Base-by-base conservation (phyloP, 192 early-diverging fungal genomes). In the Lunasporangiospora selenospora region DNA sequence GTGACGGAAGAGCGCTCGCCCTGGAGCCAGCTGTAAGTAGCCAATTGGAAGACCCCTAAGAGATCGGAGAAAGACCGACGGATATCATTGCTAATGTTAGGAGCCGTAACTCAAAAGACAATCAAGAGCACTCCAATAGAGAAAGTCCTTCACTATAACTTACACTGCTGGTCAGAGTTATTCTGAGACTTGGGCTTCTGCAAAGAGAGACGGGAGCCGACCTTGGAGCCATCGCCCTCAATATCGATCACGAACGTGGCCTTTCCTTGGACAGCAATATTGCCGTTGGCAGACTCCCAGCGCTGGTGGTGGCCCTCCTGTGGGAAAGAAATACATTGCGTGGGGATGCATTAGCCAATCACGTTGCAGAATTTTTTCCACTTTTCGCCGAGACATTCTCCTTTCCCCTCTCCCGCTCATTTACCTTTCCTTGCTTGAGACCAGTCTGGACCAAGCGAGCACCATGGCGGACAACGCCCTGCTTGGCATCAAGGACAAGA, bases 141-240 rank as follows among this genome's bases (percentile, higher is more conserved):
- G n/a, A n/a, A n/a, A n/a, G n/a, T n/a, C n/a, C n/a, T n/a, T n/a
- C n/a, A n/a, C n/a, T n/a, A n/a, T n/a, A 13, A 32, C 47, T 40
- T 43, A 61, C 59, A 71, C 41, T 62, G 59, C 41, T 71, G 67
- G 31, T 71, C 67, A 29, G 26, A 30, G 67, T 71, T 71, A 48
- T 71, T 71, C 29, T 62, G 67, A n/a, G 53, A 38, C 41, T 71
- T 71, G 58, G 67, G 67, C n/a, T 59, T 52, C 59, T 71, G 67
- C n/a, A 71, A 53, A 4, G 67, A 71, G 30, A 71, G 53, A 31
- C 67, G 67, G 39, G 67, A 39, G n/a, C 59, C 59, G 31, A 32
- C 11, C 59, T 71, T 62, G 59, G 53, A 40, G 3, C 67, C 67
- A 24, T 71, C 67, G 2, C 67, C 67, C 40, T 71, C 67, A 36